Base-by-base conservation (phyloP, 2,329 filamentous ascomycete species). In the Seiridium unicorne region DNA sequence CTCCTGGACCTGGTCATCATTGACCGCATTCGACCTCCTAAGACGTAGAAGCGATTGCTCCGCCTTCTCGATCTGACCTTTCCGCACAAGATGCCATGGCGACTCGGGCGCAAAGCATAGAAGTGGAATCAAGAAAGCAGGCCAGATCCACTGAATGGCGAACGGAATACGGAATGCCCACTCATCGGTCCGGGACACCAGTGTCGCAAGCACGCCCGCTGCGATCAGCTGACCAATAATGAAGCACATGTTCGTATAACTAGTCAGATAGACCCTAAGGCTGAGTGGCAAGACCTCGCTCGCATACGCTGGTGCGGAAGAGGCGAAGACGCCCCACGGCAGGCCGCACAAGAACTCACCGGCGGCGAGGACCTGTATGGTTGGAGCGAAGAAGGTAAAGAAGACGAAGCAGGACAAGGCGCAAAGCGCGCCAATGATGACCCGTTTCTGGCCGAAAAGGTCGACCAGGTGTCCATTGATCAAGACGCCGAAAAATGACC, bases 401-500 rank as follows among this genome's bases (percentile, higher is more conserved):
- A 74, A 76, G 36, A 80, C 75, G 53, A 75, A 76, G 3, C 65
- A 63, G 4, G 68, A 62, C 75, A 72, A 47, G 66, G 61, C 36
- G 7, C 69, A 58, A 44, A 79, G 63, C 0, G 73, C 69, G 1
- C 61, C 70, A 32, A 78, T 68, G 64, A 80, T 72, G 1, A 73
- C 76, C 62, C 71, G 68, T 38, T 72, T 68, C 60, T 75, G 74
- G 1, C 74, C 74, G 38, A 69, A 68, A 1, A 64, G 61, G 40
- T 80, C 74, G 4, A 75, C 70, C 10, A 77, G 58, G 57, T 71
- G 69, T 6, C 79, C 79, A 56, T 73, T 76, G 26, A 77, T 57
- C 38, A 77, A 66, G 3, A 79, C 68, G 1, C 79, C 79, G 1
- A 78, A 46, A 31, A 82, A 77, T 36, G 74, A 71, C 3, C 79